Conservation (phyloP, 2,329 filamentous ascomycete species). For the Diaporthe sp. region DNA sequence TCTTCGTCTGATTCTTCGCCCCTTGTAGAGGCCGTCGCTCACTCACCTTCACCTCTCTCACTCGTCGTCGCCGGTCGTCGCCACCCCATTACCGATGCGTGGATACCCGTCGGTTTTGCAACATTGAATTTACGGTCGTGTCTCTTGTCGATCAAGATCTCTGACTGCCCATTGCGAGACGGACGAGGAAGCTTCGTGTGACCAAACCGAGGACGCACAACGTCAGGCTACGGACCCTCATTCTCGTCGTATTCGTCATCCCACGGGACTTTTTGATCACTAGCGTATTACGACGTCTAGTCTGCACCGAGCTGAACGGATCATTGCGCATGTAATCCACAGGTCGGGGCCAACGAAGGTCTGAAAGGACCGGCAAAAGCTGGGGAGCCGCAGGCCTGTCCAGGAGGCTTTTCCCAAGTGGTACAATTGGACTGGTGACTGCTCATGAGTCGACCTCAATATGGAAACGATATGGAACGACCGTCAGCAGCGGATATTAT, state of each 20-base stretch:
- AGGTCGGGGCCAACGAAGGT: constrained; percentile 29
- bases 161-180: constrained; percentile 1
- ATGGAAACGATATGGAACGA: constrained; percentile 68
- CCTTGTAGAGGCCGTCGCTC: background rate
- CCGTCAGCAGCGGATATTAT: constrained; percentile 63
- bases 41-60: constrained; percentile 9
- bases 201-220: constrained; percentile 27
- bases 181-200: background rate
- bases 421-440: constrained; percentile 39
- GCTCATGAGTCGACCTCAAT: constrained; percentile 68
- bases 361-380: constrained; percentile 26
- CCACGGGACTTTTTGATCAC: constrained; percentile 23
- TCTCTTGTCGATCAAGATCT: constrained; percentile 31
- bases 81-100: constrained; percentile 3
- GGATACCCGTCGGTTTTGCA: constrained; percentile 13
- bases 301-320: constrained; percentile 26
- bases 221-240: constrained; percentile 27
- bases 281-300: constrained; percentile 32
- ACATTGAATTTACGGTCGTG: constrained; percentile 10
- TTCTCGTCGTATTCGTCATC: constrained; percentile 40
- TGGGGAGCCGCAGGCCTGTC: constrained; percentile 38
- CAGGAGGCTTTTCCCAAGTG: constrained; percentile 42
- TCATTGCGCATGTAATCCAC: constrained; percentile 46
- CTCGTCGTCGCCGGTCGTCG: constrained; percentile 18
- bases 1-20: constrained; percentile 11